phyloP scores from a whole-genome alignment of 2,329 filamentous ascomycete genomes.

The Fusarium compactum region DNA sequence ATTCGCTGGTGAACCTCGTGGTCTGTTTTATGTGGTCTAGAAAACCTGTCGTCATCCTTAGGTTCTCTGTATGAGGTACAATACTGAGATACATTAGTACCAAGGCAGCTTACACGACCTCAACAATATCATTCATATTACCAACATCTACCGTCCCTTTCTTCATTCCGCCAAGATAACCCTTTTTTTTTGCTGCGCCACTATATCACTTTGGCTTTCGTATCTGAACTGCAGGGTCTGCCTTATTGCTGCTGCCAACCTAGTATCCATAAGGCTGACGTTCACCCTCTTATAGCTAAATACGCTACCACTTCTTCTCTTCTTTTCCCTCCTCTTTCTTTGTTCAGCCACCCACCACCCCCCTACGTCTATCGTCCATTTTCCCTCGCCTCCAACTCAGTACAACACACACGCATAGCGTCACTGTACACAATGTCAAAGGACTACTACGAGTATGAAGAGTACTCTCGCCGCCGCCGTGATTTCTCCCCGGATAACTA shows the following conservation, averaged over 20 bases:
- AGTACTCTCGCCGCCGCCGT: slow-evolving; percentile 42
- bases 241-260: slow-evolving; percentile 3
- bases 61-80: no score
- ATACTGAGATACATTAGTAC: not conserved
- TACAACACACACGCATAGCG: not conserved
- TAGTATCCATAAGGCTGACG: slow-evolving; percentile 29
- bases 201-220: slow-evolving; percentile 3
- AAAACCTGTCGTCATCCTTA: slow-evolving; percentile 1
- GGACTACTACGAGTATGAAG: slow-evolving; percentile 50
- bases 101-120: not conserved
- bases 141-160: not conserved
- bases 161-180: not conserved
- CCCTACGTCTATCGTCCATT: slow-evolving; percentile 1
- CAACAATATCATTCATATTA: not conserved
- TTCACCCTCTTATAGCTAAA: not conserved
- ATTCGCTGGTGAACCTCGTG: not conserved
- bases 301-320: not conserved
- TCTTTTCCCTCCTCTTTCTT: slow-evolving; percentile 5
- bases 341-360: slow-evolving; percentile 16
- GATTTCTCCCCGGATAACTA: slow-evolving; percentile 51
- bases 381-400: not conserved
- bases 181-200: slow-evolving; percentile 12
- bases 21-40: slow-evolving; percentile 2
- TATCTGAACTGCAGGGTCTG: not conserved
- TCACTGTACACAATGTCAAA: slow-evolving; percentile 36